phyloP scores from a whole-genome alignment of 2,329 filamentous ascomycete species.

The Beauveria varroae region DNA sequence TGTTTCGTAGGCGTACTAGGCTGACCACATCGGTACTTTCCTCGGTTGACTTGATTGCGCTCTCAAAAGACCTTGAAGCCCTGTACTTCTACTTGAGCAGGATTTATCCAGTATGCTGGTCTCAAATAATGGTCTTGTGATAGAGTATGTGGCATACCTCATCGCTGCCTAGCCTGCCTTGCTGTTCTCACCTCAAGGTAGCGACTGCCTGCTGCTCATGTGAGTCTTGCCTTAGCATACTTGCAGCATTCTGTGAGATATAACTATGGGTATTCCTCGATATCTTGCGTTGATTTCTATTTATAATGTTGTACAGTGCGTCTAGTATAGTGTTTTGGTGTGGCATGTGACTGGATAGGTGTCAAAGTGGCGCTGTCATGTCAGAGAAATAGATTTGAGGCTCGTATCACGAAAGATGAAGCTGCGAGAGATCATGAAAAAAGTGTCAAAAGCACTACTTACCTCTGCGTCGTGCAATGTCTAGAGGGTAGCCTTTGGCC shows the following conservation, averaged over 20 bases:
- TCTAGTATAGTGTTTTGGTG: neutral
- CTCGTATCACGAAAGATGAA: neutral
- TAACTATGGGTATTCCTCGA: neutral
- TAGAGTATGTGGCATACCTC: neutral
- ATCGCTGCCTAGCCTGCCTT: neutral
- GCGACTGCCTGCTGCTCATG: neutral
- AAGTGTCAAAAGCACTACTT: neutral
- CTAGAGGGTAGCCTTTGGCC: neutral
- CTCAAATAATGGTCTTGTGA: neutral
- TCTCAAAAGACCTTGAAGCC: neutral
- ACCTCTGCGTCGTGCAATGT: neutral
- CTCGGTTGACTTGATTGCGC: neutral
- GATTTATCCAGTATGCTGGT: neutral
- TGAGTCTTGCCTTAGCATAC: neutral
- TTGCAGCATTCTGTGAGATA: neutral
- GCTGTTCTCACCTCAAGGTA: neutral
- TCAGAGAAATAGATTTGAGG: neutral
- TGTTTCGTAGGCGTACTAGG: neutral
- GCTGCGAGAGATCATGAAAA: too few species aligned
- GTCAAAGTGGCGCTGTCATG: slow-evolving; percentile 1
- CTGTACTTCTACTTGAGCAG: neutral
- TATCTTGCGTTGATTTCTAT: neutral
- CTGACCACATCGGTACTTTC: neutral
- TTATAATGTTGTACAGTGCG: neutral
- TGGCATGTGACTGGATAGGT: neutral